Conservation (phyloP, 2,329 filamentous ascomycete genomes). For the Furcasterigmium sp. region DNA sequence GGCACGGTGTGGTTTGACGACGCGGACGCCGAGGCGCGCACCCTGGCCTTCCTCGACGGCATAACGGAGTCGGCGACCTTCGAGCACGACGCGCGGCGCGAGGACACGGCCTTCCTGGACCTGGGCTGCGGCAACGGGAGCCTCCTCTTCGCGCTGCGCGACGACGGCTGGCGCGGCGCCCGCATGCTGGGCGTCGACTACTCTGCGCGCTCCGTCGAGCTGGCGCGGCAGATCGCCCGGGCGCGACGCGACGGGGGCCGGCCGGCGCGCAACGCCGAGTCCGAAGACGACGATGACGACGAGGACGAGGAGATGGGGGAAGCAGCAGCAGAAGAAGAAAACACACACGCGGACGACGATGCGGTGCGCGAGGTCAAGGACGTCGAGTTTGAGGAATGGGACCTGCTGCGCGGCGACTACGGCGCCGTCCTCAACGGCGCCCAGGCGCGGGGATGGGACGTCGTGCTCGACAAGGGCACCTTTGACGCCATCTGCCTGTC, state of each 20-base stretch:
- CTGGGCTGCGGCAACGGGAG: conserved; percentile 93
- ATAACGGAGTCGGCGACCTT: conserved; percentile 11
- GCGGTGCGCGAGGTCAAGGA: conserved; percentile 5
- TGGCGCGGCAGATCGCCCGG: conserved; percentile 62
- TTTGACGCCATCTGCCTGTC: conserved; percentile 91
- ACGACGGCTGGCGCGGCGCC: conserved; percentile 54
- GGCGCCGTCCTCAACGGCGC: conserved; percentile 23
- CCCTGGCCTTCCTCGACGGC: conserved; percentile 60
- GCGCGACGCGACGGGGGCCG: conserved; percentile 8
- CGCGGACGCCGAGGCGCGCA: conserved; percentile 77
- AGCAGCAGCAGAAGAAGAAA: conserved; percentile 1
- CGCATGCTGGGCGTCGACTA: conserved; percentile 86
- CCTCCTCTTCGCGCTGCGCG: conserved; percentile 75
- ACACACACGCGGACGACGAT: too few species aligned
- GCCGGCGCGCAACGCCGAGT: conserved; percentile 9
- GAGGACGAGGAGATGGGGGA: background rate
- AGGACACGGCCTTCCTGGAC: conserved; percentile 64
- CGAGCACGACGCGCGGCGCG: conserved; percentile 10
- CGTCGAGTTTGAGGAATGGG: conserved; percentile 50
- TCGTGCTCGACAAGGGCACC: conserved; percentile 96
- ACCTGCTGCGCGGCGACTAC: conserved; percentile 47
- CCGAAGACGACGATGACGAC: conserved; percentile 11
- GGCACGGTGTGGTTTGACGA: conserved; percentile 97
- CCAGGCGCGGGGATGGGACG: conserved; percentile 62
- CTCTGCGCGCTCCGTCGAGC: conserved; percentile 64